Base-by-base conservation (phyloP, 2,329 filamentous ascomycete species). In the Fusarium humuli region DNA sequence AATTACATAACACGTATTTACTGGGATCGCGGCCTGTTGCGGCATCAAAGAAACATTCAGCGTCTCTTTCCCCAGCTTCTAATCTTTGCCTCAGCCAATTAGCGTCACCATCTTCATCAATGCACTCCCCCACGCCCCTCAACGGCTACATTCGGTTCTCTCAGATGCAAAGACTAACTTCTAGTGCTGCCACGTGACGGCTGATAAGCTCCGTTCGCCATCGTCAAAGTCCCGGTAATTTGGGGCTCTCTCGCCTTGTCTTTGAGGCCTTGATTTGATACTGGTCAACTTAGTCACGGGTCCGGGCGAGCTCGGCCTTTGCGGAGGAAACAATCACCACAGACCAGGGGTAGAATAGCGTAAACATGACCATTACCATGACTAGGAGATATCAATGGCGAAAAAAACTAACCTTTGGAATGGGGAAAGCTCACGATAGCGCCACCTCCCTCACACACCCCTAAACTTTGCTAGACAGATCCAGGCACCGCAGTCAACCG, bases 71-170 rank as follows among this genome's bases (percentile, higher is more conserved):
- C 63, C 63, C 63, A 66, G 63, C 62, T 66, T 66, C 61, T 63
- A 50, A 55, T 61, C 61, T 67, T 27, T 65, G 14, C 27, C 23
- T 44, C n/a, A 32, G 14, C 65, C 70, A 73, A 71, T 73, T 58
- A 71, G 34, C 34, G 3, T 20, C 12, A n/a, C 23, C 41, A 22
- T 18, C 23, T 23, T 23, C 49, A 42, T 41, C 54, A 30, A 30
- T 55, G 23, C 45, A 47, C 37, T 50, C 55, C 23, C 57, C 46
- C 56, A 57, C 42, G 53, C 56, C 52, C 48, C 61, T 57, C 57
- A 69, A 64, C 73, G 73, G 73, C 73, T 75, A 75, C 70, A 67
- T 69, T 73, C 73, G 73, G 73, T 72, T 47, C 53, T 57, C 29
- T 37, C 34, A 37, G 34, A 34, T 34, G 34, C 42, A 40, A 25